Percentiles rank a stretch among this genome's conserved stretches.
Evolutionary conservation across 225 moss, liverwort and hornwort species (phyloP).

Genomic region (Sphagnum tenellum): DNA sequence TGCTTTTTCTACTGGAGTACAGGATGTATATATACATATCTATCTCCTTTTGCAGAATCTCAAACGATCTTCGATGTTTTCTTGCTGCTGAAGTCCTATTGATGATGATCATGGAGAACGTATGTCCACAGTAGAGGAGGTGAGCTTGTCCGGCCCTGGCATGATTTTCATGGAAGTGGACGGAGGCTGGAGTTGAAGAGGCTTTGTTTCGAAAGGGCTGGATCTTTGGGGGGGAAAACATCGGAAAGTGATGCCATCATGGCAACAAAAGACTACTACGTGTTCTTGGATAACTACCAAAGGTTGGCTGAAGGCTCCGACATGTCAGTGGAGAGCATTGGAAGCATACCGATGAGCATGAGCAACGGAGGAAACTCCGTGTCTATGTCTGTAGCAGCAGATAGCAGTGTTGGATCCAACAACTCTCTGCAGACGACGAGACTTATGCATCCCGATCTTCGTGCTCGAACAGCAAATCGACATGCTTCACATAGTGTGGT

Average conservation of each 20-base stretch:
- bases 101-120: no score
- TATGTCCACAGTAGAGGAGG: no score
- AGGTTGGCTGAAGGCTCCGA: constrained; percentile 83
- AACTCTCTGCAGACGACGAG: constrained; percentile 54
- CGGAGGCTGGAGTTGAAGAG: not conserved
- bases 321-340: constrained; percentile 92
- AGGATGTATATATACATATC: no score
- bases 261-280: constrained; percentile 75
- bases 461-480: constrained; percentile 46
- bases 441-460: constrained; percentile 88
- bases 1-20: no score
- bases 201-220: not conserved
- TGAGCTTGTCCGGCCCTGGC: no score
- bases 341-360: constrained; percentile 74
- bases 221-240: not conserved
- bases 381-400: constrained; percentile 55
- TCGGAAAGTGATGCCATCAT: constrained; percentile 28
- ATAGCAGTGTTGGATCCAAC: constrained; percentile 94
- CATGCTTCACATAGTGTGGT: constrained; percentile 63
- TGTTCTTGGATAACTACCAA: constrained; percentile 90
- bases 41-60: no score
- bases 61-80: no score
- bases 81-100: no score
- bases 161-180: no score
- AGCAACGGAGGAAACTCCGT: constrained; percentile 84